Base-by-base conservation (phyloP, 306 rosid species). In the Cucumis melo region DNA sequence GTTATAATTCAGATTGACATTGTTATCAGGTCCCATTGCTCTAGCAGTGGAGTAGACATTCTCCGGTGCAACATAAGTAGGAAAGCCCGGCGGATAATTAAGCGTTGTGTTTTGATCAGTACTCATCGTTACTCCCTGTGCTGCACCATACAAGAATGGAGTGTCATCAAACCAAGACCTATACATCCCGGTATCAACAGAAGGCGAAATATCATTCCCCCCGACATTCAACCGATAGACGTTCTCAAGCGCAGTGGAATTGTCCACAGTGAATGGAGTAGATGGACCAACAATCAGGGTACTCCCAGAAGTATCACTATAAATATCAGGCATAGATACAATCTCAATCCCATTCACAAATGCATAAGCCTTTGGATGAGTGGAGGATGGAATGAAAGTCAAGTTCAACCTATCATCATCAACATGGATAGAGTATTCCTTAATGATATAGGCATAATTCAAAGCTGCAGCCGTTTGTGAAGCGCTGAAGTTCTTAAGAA, bases 271-370 rank as follows among this genome's bases (percentile, higher is more conserved):
- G 66, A 75, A 80, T 23, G 85, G 1, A 80, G 59, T 1, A 1
- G 4, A 0, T 6, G 80, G 85, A 66, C 92, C 96, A 60, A 89
- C 98, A 57, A 89, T 56, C 88, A 77, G 2, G 5, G 84, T 14
- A 48, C 48, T 51, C 46, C 82, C 88, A 78, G 76, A 88, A 1
- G 82, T 24, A 8, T 85, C 21, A 68, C 84, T 81, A 78, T 92
- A 95, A 78, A 92, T 81, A 70, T 92, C 99, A 7, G 97, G 89
- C 93, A 90, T 88, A 2, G 98, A 90, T 64, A 95, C 87, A 78
- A 95, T 72, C 88, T 92, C 99, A 62, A 95, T 89, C 82, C 99
- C 99, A 80, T 95, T 95, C n/a, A 92, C 91, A 82, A 92, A 95
- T 0, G 97, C 98, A 75, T 80, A 90, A 0, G 93, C 86, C 62